Percentiles rank a stretch among this genome's conserved stretches.
These are phyloP conservation scores for Yamadazyma tumulicola DNA, from an alignment of 805 yeast genomes.

Conservation along the genomic window DNA sequence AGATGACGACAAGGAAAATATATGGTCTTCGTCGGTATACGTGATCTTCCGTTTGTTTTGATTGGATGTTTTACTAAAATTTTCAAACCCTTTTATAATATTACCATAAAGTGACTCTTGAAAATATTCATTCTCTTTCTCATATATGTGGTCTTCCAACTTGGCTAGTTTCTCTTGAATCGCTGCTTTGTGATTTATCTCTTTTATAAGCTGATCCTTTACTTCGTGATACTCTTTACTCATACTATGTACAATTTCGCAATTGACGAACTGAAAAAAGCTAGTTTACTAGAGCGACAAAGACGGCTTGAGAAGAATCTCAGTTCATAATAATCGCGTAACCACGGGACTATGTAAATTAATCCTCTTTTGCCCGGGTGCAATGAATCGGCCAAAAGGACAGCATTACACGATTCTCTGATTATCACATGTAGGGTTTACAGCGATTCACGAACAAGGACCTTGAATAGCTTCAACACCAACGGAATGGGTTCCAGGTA, in stretches of 20 bases:
- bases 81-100: slow-evolving; percentile 89
- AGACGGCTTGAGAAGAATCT: too few relatives aligned
- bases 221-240: slow-evolving; percentile 58
- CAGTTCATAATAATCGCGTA: too few relatives aligned
- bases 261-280: not conserved
- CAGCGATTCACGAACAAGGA: too few relatives aligned
- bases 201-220: slow-evolving; percentile 62
- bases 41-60: slow-evolving; percentile 46
- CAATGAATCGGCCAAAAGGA: too few relatives aligned
- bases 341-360: too few relatives aligned
- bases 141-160: slow-evolving; percentile 76
- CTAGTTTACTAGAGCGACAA: too few relatives aligned
- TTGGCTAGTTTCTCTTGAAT: slow-evolving; percentile 60
- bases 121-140: slow-evolving; percentile 73
- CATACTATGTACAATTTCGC: not conserved
- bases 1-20: slow-evolving; percentile 73
- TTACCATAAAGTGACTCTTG: slow-evolving; percentile 72
- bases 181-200: slow-evolving; percentile 56
- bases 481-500: too few relatives aligned
- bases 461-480: too few relatives aligned
- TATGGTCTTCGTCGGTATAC: slow-evolving; percentile 71
- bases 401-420: too few relatives aligned
- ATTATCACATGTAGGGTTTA: too few relatives aligned
- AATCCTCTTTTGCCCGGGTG: too few relatives aligned
- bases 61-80: slow-evolving; percentile 48